Base-by-base conservation (phyloP, 2,329 filamentous ascomycete species). In the Nemania sp. region DNA sequence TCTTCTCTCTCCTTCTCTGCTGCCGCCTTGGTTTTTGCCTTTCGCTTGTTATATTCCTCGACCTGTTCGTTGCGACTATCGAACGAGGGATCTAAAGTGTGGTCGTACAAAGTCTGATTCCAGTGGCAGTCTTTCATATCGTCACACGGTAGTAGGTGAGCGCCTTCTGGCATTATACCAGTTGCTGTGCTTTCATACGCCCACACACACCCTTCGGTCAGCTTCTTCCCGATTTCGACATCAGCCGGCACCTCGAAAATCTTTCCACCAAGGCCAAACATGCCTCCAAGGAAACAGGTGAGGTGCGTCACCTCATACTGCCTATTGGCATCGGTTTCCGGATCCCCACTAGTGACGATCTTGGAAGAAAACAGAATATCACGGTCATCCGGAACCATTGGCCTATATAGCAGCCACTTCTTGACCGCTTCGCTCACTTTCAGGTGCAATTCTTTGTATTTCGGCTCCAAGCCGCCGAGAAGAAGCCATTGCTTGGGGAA, bases 341-440 rank as follows among this genome's bases (percentile, higher is more conserved):
- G 78, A 2, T 79, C 74, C 13, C 80, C 80, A 1, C 68, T 73
- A 10, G 82, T 80, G 48, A 72, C 78, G n/a, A 85, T 74, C 66
- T 86, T 87, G 21, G 89, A 89, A 0, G 90, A 85, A 62, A 95
- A 86, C 2, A 95, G 81, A n/a, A 95, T 84, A 61, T 94, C 85
- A 53, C 84, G 84, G 54, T 82, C 79, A 32, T 84, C 83, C 6
- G 86, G 83, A 18, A 87, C 83, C 85, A 95, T 89, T 0, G 92
- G 92, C 5, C 89, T 84, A 76, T 86, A 96, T 59, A 96, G 84
- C 10, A 96, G 81, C 73, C 90, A 83, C 65, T 91, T 82, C 66
- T 90, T 89, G 37, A 89, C 85, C 0, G 86, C 86, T 5, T 88
- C 84, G 32, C 88, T 83, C 3, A 87, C 83, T 58, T 84, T 84